These are phyloP conservation scores for Setaria viridis DNA, from an alignment of 202 grass and related monocot genomes.

Conservation along the genomic window DNA sequence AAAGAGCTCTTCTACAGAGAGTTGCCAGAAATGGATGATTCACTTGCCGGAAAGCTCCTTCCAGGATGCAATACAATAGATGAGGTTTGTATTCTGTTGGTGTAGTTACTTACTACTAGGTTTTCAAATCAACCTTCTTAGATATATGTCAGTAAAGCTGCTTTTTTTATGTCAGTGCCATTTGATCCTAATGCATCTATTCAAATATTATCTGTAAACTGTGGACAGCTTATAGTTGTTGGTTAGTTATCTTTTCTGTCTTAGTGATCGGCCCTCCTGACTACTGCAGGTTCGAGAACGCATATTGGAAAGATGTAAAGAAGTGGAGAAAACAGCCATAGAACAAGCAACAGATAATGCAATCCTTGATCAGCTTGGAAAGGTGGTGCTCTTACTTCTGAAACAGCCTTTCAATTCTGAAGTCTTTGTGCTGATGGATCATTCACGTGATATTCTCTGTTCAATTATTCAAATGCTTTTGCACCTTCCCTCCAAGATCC, in stretches of 20 bases:
- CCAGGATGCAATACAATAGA: slow-evolving; percentile 84
- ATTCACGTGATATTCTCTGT: not conserved
- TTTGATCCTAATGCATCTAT: not conserved
- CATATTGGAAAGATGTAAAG: slow-evolving; percentile 90
- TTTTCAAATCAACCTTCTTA: slow-evolving; percentile 8
- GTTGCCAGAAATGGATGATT: slow-evolving; percentile 84
- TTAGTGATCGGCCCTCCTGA: slow-evolving; percentile 36
- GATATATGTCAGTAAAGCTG: not conserved
- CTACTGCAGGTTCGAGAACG: slow-evolving; percentile 64
- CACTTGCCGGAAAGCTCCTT: slow-evolving; percentile 79
- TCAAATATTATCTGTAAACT: slow-evolving; percentile 31
- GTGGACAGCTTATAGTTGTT: slow-evolving; percentile 13
- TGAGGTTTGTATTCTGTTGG: slow-evolving; percentile 61
- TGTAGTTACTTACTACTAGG: not conserved
- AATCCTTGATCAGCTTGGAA: slow-evolving; percentile 86
- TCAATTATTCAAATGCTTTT: slow-evolving; percentile 4
- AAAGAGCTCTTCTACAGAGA: slow-evolving; percentile 97
- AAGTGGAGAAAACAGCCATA: slow-evolving; percentile 92
- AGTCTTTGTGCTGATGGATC: not conserved
- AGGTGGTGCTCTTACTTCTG: slow-evolving; percentile 54
- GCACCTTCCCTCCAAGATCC: slow-evolving; percentile 13
- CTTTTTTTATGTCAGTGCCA: slow-evolving; percentile 6
- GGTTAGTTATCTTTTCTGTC: not conserved
- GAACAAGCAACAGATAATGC: slow-evolving; percentile 99
- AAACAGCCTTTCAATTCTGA: slow-evolving; percentile 37